A percentile compares a stretch with the other conserved stretches of the same genome.
Conservation (phyloP, 2,329 filamentous ascomycete species). For the Colletotrichum agaves region DNA sequence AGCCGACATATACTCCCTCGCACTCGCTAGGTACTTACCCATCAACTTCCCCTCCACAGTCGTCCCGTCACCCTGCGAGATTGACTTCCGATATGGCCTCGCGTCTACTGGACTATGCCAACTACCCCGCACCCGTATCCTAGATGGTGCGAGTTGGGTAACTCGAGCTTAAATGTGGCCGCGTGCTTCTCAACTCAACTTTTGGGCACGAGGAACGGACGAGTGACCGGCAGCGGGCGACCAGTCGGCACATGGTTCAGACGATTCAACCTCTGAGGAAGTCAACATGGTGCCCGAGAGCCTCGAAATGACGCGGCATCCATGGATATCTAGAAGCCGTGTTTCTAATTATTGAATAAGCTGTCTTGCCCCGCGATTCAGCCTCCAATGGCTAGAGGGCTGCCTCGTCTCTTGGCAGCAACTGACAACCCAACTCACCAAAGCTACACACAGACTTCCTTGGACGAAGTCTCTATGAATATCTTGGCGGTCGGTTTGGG, state of each 20-base stretch:
- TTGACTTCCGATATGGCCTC: too few species aligned
- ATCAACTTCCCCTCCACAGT: background rate
- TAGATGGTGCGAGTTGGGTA: too few species aligned
- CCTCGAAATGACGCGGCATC: conserved; percentile 23
- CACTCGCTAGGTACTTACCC: conserved; percentile 1
- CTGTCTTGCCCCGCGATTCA: conserved; percentile 12
- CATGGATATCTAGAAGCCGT: background rate
- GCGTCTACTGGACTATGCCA: too few species aligned
- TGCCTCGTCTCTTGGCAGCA: conserved; percentile 4
- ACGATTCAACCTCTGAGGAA: conserved; percentile 9
- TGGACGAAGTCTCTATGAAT: background rate
- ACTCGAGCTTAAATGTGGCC: background rate
- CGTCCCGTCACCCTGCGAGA: too few species aligned
- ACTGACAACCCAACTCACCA: conserved; percentile 5
- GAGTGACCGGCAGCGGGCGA: background rate
- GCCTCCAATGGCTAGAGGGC: background rate
- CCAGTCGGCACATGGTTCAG: background rate
- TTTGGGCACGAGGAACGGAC: background rate
- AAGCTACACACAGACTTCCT: conserved; percentile 19
- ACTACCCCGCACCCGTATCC: too few species aligned
- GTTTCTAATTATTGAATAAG: conserved; percentile 15
- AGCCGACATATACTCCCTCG: background rate
- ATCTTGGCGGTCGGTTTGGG: background rate
- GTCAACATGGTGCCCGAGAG: background rate
- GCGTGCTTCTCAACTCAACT: background rate